A percentile compares a stretch with the other conserved stretches of the same genome.
Evolutionary conservation across 768 basidiomycete species (phyloP).

Genomic region (Podaxis sp.): DNA sequence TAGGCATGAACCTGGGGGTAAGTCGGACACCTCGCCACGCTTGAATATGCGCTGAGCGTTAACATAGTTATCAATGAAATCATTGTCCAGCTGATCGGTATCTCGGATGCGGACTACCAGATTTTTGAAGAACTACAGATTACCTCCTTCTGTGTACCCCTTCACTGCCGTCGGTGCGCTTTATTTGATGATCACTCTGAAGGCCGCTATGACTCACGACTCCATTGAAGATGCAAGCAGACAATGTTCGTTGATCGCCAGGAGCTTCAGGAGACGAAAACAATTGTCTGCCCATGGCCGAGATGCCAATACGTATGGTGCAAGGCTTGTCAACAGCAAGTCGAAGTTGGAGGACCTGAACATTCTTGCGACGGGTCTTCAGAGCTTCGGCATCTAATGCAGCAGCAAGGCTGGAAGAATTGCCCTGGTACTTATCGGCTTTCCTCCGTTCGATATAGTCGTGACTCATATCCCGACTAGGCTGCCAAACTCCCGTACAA

Average conservation of each 20-base stretch:
- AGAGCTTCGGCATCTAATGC: conserved; percentile 21
- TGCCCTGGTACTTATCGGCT: conserved; percentile 45
- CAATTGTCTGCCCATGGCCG: conserved; percentile 21
- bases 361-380: conserved; percentile 22
- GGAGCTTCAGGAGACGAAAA: conserved; percentile 16
- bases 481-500: conserved; percentile 44
- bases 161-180: conserved; percentile 7
- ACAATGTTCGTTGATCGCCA: conserved; percentile 20
- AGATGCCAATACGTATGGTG: conserved; percentile 21
- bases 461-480: conserved; percentile 18
- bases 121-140: conserved; percentile 11
- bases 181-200: too few species aligned
- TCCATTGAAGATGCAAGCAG: conserved; percentile 17
- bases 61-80: conserved; percentile 1
- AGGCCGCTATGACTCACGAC: neutral
- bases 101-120: conserved; percentile 6
- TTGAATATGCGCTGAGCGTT: neutral
- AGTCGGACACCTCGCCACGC: neutral
- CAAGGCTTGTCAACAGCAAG: conserved; percentile 18
- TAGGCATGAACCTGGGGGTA: neutral
- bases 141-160: conserved; percentile 6
- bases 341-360: conserved; percentile 8
- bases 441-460: neutral
- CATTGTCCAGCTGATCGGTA: conserved; percentile 6
- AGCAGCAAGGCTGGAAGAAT: conserved; percentile 23